Evolutionary conservation across 805 yeast species (phyloP).

Genomic region (Candida loeiensis): DNA sequence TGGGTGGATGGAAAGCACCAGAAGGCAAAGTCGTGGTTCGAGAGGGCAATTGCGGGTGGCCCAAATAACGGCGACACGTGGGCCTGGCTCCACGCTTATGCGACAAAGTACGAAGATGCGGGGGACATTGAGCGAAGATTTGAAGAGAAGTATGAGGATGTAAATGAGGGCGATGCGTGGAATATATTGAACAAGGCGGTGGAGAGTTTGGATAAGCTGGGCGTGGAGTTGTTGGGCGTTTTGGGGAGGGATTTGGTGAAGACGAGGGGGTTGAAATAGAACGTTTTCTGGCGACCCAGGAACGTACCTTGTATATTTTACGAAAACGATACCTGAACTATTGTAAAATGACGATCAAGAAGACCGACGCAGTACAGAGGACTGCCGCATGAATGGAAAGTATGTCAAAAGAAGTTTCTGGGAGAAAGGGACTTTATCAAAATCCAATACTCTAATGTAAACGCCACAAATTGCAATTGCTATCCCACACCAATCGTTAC

Average conservation of each 20-base stretch:
- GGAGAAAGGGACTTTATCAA: too few species aligned
- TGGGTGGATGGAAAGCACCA: conserved; percentile 60
- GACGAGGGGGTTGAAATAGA: background rate
- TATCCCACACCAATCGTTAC: too few species aligned
- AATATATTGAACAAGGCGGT: conserved; percentile 46
- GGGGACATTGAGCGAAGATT: conserved; percentile 41
- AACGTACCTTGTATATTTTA: too few species aligned
- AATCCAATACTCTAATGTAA: too few species aligned
- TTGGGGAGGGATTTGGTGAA: conserved; percentile 1
- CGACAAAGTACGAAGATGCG: conserved; percentile 34
- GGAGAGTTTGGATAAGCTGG: conserved; percentile 39
- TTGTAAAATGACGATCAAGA: too few species aligned
- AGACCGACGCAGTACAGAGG: too few species aligned
- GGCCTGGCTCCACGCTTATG: conserved; percentile 57
- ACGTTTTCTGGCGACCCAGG: too few species aligned
- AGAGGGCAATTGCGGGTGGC: conserved; percentile 57
- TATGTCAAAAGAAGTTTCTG: too few species aligned
- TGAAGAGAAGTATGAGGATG: conserved; percentile 31
- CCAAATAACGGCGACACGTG: conserved; percentile 71
- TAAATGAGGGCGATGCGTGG: conserved; percentile 66
- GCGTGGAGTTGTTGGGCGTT: conserved; percentile 35
- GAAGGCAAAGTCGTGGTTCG: conserved; percentile 72
- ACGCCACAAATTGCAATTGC: too few species aligned
- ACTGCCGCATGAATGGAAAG: too few species aligned
- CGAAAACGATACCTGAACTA: too few species aligned